Base-by-base conservation (phyloP, 768 basidiomycete species). In the Cytidiella melzeri region DNA sequence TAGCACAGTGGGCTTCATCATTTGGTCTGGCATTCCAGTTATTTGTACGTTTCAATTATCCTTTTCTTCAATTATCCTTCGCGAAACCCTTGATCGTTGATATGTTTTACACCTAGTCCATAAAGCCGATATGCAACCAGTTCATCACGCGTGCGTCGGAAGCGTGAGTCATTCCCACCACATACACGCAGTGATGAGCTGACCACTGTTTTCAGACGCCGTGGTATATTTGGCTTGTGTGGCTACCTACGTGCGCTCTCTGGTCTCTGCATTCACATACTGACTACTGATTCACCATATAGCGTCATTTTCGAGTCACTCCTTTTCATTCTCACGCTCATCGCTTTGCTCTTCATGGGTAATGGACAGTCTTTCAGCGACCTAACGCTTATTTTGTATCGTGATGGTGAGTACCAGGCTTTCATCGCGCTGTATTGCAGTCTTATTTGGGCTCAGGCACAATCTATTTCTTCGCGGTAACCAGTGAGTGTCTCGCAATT, bases 301-400 rank as follows among this genome's bases (percentile, higher is more conserved):
- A 62, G 61, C 45, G 47, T 63, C 41, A 21, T 63, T 37, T 63
- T 63, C 46, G 62, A 63, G 38, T 55, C 60, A 20, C 55, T 61
- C 52, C 59, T 63, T 51, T 63, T 63, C 42, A 50, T 46, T 6
- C 54, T 61, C 10, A 63, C 62, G 0, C 51, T 63, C 37, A 21
- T 42, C 26, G 62, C 59, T 20, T 50, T 63, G 53, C 39, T 60
- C 38, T 41, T 52, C 18, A 57, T 57, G 49, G 55, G 56, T 21
- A 45, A 49, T 38, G 49, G 54, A 19, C 56, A 48, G 24, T 60
- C 59, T 10, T 53, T 63, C 21, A 58, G 50, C 30, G 54, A 57
- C 2, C 55, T 63, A 15, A 58, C 57, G 1, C 52, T 58, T 20
- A 59, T 63, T 15, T 48, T 63, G 6, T 63, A 59, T 28, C 62